Evolutionary conservation across 495 filamentous ascomycete genomes (phyloP), one percentile per base, ranked within the genome.

Genomic region (Aspergillus cristatus): DNA sequence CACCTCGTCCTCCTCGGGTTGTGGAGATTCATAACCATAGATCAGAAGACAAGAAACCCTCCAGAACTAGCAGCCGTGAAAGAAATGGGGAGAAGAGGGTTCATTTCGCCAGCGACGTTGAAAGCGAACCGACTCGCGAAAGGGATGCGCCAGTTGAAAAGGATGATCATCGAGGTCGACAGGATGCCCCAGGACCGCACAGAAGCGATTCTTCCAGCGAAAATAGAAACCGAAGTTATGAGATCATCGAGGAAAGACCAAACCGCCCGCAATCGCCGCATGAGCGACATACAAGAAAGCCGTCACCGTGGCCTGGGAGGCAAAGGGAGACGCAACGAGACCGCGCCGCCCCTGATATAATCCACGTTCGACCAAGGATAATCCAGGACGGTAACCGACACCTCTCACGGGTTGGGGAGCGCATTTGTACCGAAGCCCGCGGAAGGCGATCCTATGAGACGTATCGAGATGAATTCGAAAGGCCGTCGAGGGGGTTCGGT

Each of bases 361-460:
- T 24, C 20, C 40, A 28, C 24, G 25, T 24, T 18, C 38, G 39
- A 22, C 46, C 51, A 22, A 34, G 34, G 10, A 50, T 54, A 6
- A 51, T 54, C 18, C 47, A 51, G 31, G 47, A 50, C 3, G 51
- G 51, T 7, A 35, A 45, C 12, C 37, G 42, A 18, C 41, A 51
- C 8, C 38, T 54, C 8, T 38, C 33, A 35, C 41, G 43, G 32
- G 42, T 29, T n/a, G 46, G 41, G n/a, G 39, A 46, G 13, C 38
- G 40, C 24, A 35, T 54, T 13, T 36, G 40, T 18, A 37, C 25
- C 14, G 38, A 43, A 28, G 44, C 41, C 2, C 40, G 42, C 14
- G 33, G 26, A 35, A 45, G 41, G 25, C 45, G 28, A 36, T 38
- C 29, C 24, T 31, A 34, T 22, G 50, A 42, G 8, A 16, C 22